phyloP scores from a whole-genome alignment of 169 alveolate species.

The Eimeria falciformis region DNA sequence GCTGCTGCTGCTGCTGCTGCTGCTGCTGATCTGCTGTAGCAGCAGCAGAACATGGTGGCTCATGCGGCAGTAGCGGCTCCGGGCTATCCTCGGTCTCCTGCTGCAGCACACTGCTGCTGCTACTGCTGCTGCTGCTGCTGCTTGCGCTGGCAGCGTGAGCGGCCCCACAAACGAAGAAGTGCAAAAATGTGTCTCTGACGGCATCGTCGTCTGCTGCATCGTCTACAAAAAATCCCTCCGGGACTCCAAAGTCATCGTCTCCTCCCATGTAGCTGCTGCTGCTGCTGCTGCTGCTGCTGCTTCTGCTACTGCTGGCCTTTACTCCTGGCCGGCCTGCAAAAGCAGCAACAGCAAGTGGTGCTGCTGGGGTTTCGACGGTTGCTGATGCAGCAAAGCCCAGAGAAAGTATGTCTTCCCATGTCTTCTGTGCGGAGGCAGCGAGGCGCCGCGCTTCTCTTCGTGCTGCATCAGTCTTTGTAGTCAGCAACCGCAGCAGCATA shows the following conservation, averaged over 20 bases:
- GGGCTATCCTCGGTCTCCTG: neutral
- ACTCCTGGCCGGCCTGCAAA: neutral
- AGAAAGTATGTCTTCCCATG: slow-evolving; percentile 16
- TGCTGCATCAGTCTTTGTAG: slow-evolving; percentile 18
- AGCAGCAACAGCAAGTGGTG: slow-evolving; percentile 24
- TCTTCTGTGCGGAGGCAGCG: slow-evolving; percentile 22
- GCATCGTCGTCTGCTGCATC: slow-evolving; percentile 13
- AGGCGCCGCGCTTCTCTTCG: slow-evolving; percentile 11
- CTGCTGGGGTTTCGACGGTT: neutral
- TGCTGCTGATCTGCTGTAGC: neutral
- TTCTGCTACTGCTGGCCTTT: neutral
- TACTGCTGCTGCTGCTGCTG: slow-evolving; percentile 5
- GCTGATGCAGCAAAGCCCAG: neutral
- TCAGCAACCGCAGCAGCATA: slow-evolving; percentile 37
- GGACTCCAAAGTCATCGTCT: slow-evolving; percentile 14
- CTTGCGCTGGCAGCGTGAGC: neutral
- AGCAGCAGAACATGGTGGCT: neutral
- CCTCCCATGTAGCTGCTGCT: neutral
- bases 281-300: slow-evolving; percentile 17
- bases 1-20: slow-evolving; percentile 38
- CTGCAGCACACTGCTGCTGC: neutral
- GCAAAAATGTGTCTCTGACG: neutral
- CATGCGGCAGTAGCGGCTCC: neutral
- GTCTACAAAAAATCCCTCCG: slow-evolving; percentile 1
- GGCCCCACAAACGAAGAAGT: neutral